Conservation (phyloP, 192 early-diverging fungal genomes). For the Entomortierella parvispora region DNA sequence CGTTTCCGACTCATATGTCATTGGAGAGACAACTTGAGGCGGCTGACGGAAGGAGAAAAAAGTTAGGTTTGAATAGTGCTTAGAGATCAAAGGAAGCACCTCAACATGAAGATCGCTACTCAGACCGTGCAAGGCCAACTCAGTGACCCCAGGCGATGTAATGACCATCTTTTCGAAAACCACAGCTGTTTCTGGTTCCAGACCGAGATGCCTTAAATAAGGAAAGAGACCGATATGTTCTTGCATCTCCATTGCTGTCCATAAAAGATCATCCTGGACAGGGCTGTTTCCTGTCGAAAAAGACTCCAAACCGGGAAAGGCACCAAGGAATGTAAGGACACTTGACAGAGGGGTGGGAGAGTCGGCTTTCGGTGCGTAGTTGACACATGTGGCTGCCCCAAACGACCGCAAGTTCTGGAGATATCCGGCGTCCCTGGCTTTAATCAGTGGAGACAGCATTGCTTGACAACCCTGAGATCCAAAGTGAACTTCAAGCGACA, state of each 20-base stretch:
- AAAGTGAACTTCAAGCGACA: background rate
- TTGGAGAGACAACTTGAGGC: no score
- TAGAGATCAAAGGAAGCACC: no score
- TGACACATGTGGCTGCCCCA: background rate
- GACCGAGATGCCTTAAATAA: no score
- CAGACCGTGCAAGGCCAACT: no score
- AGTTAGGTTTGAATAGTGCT: no score
- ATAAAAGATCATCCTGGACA: background rate
- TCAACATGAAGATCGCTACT: no score
- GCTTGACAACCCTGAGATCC: background rate
- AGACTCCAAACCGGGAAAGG: background rate
- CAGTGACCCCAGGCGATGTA: no score
- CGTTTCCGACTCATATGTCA: no score
- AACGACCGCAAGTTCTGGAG: background rate
- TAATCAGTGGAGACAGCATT: conserved; percentile 1
- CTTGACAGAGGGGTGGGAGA: background rate
- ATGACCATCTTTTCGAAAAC: no score
- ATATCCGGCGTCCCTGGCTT: conserved; percentile 3
- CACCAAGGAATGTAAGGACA: conserved; percentile 1
- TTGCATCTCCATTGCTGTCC: background rate
- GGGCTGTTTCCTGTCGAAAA: conserved; percentile 17
- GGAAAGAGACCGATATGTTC: background rate
- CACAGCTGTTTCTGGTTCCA: no score
- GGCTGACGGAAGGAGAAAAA: no score
- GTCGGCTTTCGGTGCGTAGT: background rate